These are phyloP conservation scores for Microbotryum violaceum DNA, from an alignment of 1,284 basidiomycete genomes.

Conservation along the genomic window DNA sequence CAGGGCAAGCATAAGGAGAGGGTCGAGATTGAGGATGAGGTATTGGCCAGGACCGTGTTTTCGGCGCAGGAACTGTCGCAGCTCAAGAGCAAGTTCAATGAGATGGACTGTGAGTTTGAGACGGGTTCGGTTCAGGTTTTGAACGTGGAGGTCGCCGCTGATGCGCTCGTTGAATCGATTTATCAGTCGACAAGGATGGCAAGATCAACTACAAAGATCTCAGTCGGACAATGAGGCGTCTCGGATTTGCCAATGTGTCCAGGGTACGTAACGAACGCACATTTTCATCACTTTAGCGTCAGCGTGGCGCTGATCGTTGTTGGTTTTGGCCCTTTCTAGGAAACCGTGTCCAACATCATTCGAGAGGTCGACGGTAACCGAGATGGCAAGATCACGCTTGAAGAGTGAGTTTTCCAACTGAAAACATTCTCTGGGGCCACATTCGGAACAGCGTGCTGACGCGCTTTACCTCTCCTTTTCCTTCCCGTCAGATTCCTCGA, in stretches of 20 bases:
- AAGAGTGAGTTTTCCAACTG: background rate
- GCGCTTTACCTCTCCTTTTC: constrained; percentile 45
- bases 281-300: background rate
- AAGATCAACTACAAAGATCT: constrained; percentile 19
- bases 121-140: background rate
- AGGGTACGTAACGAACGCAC: constrained; percentile 1
- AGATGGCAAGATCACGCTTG: constrained; percentile 23
- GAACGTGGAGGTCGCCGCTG: background rate
- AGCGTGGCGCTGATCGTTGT: background rate
- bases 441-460: background rate
- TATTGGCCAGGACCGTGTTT: constrained; percentile 24
- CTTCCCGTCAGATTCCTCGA: constrained; percentile 50
- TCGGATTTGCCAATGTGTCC: constrained; percentile 13
- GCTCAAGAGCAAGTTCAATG: constrained; percentile 21
- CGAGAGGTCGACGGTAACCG: constrained; percentile 26
- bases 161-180: background rate
- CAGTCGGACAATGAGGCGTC: constrained; percentile 9
- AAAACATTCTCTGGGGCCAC: too few species aligned
- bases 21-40: constrained; percentile 18
- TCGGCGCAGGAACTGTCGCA: constrained; percentile 25
- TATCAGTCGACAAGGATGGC: constrained; percentile 24
- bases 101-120: constrained; percentile 13
- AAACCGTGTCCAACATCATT: constrained; percentile 11
- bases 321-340: background rate
- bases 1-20: constrained; percentile 26